phyloP scores from a whole-genome alignment of 495 filamentous ascomycete species.

The Apiosordaria backusii region DNA sequence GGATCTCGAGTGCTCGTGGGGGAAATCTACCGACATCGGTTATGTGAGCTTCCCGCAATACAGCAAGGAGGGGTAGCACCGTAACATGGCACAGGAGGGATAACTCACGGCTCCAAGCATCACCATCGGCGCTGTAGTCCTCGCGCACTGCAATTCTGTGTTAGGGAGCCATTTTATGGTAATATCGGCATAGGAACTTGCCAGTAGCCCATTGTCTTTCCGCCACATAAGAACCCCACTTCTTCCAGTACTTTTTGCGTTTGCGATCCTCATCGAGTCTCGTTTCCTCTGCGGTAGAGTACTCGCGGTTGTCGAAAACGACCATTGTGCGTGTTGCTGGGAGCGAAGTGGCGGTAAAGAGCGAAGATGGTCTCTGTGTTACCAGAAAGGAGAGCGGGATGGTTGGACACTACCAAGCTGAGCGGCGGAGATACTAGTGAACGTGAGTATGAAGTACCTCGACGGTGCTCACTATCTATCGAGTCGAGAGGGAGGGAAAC shows the following conservation, averaged over 20 bases:
- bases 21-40: slow-evolving; percentile 63
- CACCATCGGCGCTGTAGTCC: slow-evolving; percentile 82
- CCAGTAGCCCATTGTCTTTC: slow-evolving; percentile 88
- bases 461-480: not conserved
- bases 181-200: slow-evolving; percentile 33
- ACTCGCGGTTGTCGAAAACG: slow-evolving; percentile 77
- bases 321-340: slow-evolving; percentile 60
- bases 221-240: slow-evolving; percentile 79
- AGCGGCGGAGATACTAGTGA: not conserved
- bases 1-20: slow-evolving; percentile 85
- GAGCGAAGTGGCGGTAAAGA: not conserved
- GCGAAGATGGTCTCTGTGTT: not conserved
- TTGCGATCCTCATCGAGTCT: slow-evolving; percentile 81
- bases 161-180: not conserved
- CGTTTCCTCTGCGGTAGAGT: slow-evolving; percentile 81
- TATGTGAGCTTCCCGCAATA: slow-evolving; percentile 9
- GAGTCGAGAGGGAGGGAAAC: not conserved
- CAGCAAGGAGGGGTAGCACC: not conserved
- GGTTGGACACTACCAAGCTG: not conserved
- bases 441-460: not conserved
- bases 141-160: slow-evolving; percentile 66
- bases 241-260: slow-evolving; percentile 86
- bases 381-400: not conserved
- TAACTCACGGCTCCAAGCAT: slow-evolving; percentile 90
- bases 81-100: not conserved